A percentile compares a stretch with the other conserved stretches of the same genome.
phyloP scores from a whole-genome alignment of 805 yeast genomes.

The Saccharomycopsis sp. region DNA sequence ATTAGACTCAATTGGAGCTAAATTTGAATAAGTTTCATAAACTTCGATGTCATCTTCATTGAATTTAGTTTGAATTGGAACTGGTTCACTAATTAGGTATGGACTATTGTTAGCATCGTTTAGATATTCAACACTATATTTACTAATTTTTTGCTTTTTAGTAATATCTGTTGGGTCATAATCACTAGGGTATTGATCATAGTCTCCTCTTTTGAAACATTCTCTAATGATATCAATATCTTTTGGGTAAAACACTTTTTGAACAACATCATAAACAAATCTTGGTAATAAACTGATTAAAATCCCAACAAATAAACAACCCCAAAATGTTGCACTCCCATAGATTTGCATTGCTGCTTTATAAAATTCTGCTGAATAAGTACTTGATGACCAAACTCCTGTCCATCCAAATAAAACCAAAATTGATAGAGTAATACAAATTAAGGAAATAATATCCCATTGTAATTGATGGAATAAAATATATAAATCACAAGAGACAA shows the following conservation, averaged over 20 bases:
- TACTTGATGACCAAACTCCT: slow-evolving; percentile 59
- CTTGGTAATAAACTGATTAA: slow-evolving; percentile 52
- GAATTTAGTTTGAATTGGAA: not conserved
- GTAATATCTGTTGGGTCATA: slow-evolving; percentile 36
- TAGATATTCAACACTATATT: slow-evolving; percentile 26
- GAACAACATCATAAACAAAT: slow-evolving; percentile 38
- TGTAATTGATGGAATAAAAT: slow-evolving; percentile 58
- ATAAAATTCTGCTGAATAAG: slow-evolving; percentile 48
- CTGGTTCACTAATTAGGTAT: not conserved
- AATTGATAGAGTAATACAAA: slow-evolving; percentile 44
- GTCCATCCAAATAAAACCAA: slow-evolving; percentile 63
- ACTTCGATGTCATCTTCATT: not conserved
- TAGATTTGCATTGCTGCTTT: slow-evolving; percentile 52
- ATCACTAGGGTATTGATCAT: slow-evolving; percentile 35
- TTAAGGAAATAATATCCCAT: slow-evolving; percentile 66
- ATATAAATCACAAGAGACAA: slow-evolving; percentile 54
- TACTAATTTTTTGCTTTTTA: slow-evolving; percentile 41
- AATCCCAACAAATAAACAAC: slow-evolving; percentile 44
- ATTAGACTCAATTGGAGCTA: slow-evolving; percentile 9
- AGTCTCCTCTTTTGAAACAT: slow-evolving; percentile 41
- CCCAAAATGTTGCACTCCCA: slow-evolving; percentile 60
- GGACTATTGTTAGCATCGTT: too few relatives aligned
- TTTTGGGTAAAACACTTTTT: slow-evolving; percentile 43
- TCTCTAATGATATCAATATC: slow-evolving; percentile 70
- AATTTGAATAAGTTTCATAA: not conserved